Percentiles rank a stretch among this genome's conserved stretches.
phyloP scores from a whole-genome alignment of 2,329 filamentous ascomycete species.

The Bipolaris cookei region DNA sequence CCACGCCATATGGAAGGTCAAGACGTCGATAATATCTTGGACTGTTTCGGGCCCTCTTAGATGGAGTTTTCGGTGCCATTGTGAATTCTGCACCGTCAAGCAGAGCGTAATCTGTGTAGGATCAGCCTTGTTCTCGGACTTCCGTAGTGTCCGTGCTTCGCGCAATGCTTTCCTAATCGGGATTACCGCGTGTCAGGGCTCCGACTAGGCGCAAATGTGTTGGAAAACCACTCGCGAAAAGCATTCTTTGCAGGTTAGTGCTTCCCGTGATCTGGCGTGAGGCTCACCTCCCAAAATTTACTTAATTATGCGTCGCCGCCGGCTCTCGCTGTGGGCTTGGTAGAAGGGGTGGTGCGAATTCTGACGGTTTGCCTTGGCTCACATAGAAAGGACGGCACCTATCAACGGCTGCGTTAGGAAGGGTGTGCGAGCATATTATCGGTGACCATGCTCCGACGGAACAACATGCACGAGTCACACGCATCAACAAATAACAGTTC shows the following conservation, averaged over 20 bases:
- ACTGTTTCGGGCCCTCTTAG: not conserved
- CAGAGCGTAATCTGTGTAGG: constrained; percentile 2
- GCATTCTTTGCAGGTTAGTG: constrained; percentile 18
- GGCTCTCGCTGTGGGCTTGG: constrained; percentile 3
- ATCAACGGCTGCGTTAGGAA: not conserved
- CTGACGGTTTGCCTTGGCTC: not conserved
- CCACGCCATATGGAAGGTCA: not conserved
- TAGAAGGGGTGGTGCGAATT: not conserved
- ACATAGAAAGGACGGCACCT: not conserved
- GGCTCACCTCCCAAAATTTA: not conserved
- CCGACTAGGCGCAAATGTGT: constrained; percentile 10
- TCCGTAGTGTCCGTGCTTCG: constrained; percentile 4
- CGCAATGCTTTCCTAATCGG: constrained; percentile 19
- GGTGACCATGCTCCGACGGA: not conserved
- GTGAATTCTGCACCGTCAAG: constrained; percentile 2
- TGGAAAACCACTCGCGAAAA: constrained; percentile 19
- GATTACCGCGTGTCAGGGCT: constrained; percentile 7
- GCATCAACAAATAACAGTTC: not conserved
- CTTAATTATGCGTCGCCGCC: constrained; percentile 6
- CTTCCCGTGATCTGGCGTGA: constrained; percentile 15
- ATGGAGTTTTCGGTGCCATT: constrained; percentile 6
- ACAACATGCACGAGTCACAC: constrained; percentile 1
- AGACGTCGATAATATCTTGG: not conserved
- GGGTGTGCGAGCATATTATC: not conserved
- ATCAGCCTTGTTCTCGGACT: not conserved